phyloP scores from a whole-genome alignment of 345 rosid genomes.

The Mallotus nudiflorus region DNA sequence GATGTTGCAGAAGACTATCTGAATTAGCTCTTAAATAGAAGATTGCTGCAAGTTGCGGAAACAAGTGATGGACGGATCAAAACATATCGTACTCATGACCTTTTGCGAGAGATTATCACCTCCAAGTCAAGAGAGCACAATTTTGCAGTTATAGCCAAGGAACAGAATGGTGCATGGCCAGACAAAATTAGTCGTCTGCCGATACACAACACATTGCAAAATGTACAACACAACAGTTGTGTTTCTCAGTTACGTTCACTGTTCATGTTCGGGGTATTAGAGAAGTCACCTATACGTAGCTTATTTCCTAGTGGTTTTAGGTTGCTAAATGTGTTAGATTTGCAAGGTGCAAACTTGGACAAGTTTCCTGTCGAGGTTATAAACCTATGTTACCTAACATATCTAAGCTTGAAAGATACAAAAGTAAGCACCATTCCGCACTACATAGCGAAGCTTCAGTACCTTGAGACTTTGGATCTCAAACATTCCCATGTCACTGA shows the following conservation, averaged over 20 bases:
- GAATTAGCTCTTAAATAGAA: conserved; percentile 10
- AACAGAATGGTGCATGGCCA: not conserved
- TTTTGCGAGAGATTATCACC: conserved; percentile 5
- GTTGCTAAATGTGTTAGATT: conserved; percentile 23
- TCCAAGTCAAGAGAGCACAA: conserved; percentile 13
- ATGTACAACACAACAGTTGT: not conserved
- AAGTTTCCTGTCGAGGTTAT: conserved; percentile 23
- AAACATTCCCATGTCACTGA: conserved; percentile 19
- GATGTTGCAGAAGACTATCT: conserved; percentile 13
- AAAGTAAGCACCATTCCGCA: conserved; percentile 12
- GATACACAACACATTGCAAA: conserved; percentile 12
- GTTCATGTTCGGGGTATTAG: conserved; percentile 24
- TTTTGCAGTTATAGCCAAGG: conserved; percentile 8
- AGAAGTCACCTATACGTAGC: conserved; percentile 7
- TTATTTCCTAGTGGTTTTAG: conserved; percentile 10
- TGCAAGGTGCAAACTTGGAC: conserved; percentile 19
- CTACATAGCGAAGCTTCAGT: conserved; percentile 29
- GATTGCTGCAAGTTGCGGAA: conserved; percentile 7
- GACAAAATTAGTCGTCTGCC: conserved; percentile 17
- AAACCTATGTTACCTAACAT: conserved; percentile 5
- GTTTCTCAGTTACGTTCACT: conserved; percentile 19
- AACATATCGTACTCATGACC: conserved; percentile 13
- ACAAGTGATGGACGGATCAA: conserved; percentile 9
- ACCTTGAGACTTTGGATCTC: conserved; percentile 32
- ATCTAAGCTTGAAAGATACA: conserved; percentile 22